A percentile compares a stretch with the other conserved stretches of the same genome.
phyloP scores from a whole-genome alignment of 2,329 filamentous ascomycete species.

The Pseudofabraea citricarpa region DNA sequence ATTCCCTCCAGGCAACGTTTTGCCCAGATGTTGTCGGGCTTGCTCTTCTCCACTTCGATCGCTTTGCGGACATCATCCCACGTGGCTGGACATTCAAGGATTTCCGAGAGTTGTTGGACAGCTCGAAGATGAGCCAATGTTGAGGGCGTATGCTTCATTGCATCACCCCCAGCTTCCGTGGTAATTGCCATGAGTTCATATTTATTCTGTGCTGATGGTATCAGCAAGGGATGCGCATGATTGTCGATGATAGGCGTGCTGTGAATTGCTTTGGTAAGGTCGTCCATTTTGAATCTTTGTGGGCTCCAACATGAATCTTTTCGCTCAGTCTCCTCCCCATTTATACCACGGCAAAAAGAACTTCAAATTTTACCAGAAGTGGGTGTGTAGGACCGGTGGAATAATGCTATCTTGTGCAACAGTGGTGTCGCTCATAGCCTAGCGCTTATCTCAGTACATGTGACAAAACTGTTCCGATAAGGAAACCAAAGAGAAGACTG shows the following conservation, averaged over 20 bases:
- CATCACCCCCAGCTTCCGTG: conserved; percentile 67
- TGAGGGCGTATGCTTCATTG: conserved; percentile 55
- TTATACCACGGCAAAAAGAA: too few species aligned
- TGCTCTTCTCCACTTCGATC: conserved; percentile 19
- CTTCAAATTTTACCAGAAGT: too few species aligned
- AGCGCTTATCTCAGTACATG: too few species aligned
- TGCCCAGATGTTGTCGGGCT: conserved; percentile 47
- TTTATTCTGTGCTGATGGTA: conserved; percentile 39
- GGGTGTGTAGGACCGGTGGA: too few species aligned
- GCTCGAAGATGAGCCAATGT: conserved; percentile 68
- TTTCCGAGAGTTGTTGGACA: conserved; percentile 59
- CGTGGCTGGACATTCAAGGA: conserved; percentile 59
- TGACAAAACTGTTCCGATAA: too few species aligned
- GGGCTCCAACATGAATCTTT: too few species aligned
- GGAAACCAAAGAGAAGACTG: too few species aligned
- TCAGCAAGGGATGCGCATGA: conserved; percentile 66
- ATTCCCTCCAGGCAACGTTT: conserved; percentile 65
- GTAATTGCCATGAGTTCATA: conserved; percentile 55
- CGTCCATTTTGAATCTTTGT: conserved; percentile 21
- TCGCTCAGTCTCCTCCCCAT: too few species aligned
- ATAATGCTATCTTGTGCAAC: too few species aligned
- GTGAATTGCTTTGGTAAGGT: conserved; percentile 35
- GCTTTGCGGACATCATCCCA: conserved; percentile 47
- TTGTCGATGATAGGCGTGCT: conserved; percentile 66
- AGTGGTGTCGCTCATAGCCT: too few species aligned